A percentile compares a stretch with the other conserved stretches of the same genome.
Conservation (phyloP, 1,284 basidiomycete species). For the Tylopilus sp. region DNA sequence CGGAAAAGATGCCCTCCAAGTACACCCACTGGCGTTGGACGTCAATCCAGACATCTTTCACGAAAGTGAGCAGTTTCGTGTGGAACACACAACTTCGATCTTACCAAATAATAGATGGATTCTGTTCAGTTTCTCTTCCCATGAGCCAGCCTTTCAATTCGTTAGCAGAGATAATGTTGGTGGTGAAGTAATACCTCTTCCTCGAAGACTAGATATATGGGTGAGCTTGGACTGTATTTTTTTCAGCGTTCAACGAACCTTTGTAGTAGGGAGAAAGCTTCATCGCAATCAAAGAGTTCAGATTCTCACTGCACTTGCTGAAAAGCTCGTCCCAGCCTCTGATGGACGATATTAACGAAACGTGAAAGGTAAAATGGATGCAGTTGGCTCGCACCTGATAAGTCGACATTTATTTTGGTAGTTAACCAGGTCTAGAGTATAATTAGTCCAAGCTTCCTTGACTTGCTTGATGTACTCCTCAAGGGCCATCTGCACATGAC, state of each 20-base stretch:
- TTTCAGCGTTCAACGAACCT: slow-evolving; percentile 43
- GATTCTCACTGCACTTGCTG: slow-evolving; percentile 92
- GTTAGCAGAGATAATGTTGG: slow-evolving; percentile 13
- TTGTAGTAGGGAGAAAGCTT: slow-evolving; percentile 96
- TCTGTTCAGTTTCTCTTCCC: slow-evolving; percentile 94
- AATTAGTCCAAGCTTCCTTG: slow-evolving; percentile 95
- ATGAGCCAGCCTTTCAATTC: slow-evolving; percentile 64
- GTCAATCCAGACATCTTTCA: slow-evolving; percentile 94
- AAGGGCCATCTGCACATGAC: slow-evolving; percentile 69
- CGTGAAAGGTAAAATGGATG: not conserved
- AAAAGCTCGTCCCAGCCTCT: slow-evolving; percentile 99
- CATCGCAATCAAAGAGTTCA: slow-evolving; percentile 97
- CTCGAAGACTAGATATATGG: slow-evolving; percentile 67
- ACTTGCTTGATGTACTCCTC: slow-evolving; percentile 95
- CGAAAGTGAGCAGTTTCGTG: slow-evolving; percentile 11
- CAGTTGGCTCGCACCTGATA: slow-evolving; percentile 59
- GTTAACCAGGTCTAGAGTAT: slow-evolving; percentile 94
- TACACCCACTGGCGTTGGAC: slow-evolving; percentile 99
- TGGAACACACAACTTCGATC: slow-evolving; percentile 15
- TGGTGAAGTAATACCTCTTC: slow-evolving; percentile 60
- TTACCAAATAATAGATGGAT: slow-evolving; percentile 93
- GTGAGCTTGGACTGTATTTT: slow-evolving; percentile 9
- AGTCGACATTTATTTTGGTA: slow-evolving; percentile 99
- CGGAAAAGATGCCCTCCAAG: slow-evolving; percentile 98
- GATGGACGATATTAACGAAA: slow-evolving; percentile 15